Percentiles rank a stretch among this genome's conserved stretches.
phyloP scores from a whole-genome alignment of 169 alveolate species.

The Plasmodium blacklocki region DNA sequence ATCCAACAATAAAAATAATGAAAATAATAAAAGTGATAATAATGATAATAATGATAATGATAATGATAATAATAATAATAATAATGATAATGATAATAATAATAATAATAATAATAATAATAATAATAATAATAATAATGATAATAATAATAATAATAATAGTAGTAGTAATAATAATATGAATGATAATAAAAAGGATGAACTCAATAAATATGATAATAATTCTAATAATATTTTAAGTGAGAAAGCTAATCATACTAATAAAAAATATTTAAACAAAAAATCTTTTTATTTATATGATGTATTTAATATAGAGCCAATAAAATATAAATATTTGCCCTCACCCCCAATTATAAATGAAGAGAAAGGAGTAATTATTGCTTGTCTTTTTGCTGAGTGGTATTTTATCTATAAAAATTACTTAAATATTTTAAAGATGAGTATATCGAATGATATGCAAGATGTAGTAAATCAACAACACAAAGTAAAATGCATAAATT shows the following conservation, averaged over 20 bases:
- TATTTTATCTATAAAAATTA: constrained; percentile 66
- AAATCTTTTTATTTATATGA: constrained; percentile 20
- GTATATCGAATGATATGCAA: constrained; percentile 27
- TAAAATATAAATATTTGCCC: constrained; percentile 64
- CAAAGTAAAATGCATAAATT: constrained; percentile 44
- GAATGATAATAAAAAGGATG: too few species aligned
- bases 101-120: too few species aligned
- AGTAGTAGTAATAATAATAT: too few species aligned
- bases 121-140: neutral
- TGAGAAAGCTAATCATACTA: neutral
- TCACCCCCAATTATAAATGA: constrained; percentile 54
- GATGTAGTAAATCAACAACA: constrained; percentile 51
- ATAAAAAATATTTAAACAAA: constrained; percentile 25
- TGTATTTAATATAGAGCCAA: constrained; percentile 38
- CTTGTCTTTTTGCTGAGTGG: constrained; percentile 70
- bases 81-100: too few species aligned
- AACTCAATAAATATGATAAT: neutral
- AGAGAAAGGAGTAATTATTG: constrained; percentile 59
- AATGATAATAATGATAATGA: too few species aligned
- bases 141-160: constrained; percentile 1
- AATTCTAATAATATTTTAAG: constrained; percentile 18
- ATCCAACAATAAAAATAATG: neutral
- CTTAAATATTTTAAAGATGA: constrained; percentile 38
- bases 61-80: too few species aligned
- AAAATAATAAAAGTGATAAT: constrained; percentile 2